Base-by-base conservation (phyloP, 805 yeast genomes). In the Teunomyces kruisii region DNA sequence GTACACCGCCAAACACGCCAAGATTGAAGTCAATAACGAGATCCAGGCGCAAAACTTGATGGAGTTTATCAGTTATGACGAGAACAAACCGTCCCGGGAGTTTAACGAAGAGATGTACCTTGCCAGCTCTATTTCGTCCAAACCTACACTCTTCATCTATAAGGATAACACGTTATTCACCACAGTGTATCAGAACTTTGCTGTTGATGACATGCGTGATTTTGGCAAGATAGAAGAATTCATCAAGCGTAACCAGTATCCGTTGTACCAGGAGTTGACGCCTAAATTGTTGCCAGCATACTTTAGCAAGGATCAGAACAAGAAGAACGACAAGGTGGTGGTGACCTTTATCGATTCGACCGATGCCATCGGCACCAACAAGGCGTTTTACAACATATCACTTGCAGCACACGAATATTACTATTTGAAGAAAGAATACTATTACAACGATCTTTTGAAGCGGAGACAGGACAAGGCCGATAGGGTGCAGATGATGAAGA, bases 191-290 rank as follows among this genome's bases (percentile, higher is more conserved):
- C 86, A 79, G 52, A 81, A 79, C 45, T 81, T 79, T 62, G 81
- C 83, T 0, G 78, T 88, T 6, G 80, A 79, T 40, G 88, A 85
- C 52, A 74, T 78, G 45, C 73, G 94, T 50, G 74, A 79, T 50
- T 62, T 62, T 13, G 68, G 67, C 16, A 61, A 66, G 32, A 68
- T 86, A 8, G 57, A 72, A 50, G 58, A 74, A 12, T 86, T 85
- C 69, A 62, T 86, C 24, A 57, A 61, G 26, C 61, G 66, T 38
- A 70, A 78, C 51, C 67, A 79, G 14, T 61, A 68, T 38, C 89
- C 91, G 4, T 61, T 74, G 9, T 63, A 80, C 39, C 74, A 70
- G 42, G 83, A 82, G 51, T 62, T 86, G 41, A 75, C 79, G 0
- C 71, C 77, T 0, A 54, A 56, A 6, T 54, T 65, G 16, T 52